Base-by-base conservation (phyloP, 1,139 yeast species). In the Taiozyma sp. region DNA sequence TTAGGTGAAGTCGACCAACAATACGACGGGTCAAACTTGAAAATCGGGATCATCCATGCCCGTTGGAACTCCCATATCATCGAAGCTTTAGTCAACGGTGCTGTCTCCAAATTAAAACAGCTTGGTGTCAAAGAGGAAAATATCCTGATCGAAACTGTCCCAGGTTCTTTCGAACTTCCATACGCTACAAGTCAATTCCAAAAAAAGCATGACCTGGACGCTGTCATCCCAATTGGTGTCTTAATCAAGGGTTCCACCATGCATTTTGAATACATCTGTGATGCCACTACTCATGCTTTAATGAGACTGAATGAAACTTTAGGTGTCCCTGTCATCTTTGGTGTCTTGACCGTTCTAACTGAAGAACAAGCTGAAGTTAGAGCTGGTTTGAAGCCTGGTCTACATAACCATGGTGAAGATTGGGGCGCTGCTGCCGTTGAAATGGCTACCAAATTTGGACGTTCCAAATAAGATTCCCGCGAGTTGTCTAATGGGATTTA, bases 351-450 rank as follows among this genome's bases (percentile, higher is more conserved):
- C 36, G 92, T 97, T 70, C 72, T 92, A 63, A 91, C 96, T 29
- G 97, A 91, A 60, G 93, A 86, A 64, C 99, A 93, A 72, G 99
- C 99, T 22, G 79, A 85, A 61, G 84, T 85, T 36, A 83, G 99
- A 70, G 96, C 98, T 12, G 99, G 98, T n/a, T 72, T 93, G 57
- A 79, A 84, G 54, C 89, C 84, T 47, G 78, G 75, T 29, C 79
- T 82, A 84, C 99, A 93, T 71, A 93, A 93, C 74, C 99, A 93
- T 66, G 99, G 99, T 57, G 90, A 81, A 65, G 98, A 93, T 70
- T 93, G 98, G 98, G 99, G 96, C 62, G 93, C 96, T 45, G 97
- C 97, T 54, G 98, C 98, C n/a, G 96, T 93, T 40, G 99, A 93
- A 73, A 92, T 91, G 98, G 84, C 85, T 12, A 58, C 75, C 43